Base-by-base conservation (phyloP, 225 moss, liverwort and hornwort genomes). In the Straminergon stramineum region DNA sequence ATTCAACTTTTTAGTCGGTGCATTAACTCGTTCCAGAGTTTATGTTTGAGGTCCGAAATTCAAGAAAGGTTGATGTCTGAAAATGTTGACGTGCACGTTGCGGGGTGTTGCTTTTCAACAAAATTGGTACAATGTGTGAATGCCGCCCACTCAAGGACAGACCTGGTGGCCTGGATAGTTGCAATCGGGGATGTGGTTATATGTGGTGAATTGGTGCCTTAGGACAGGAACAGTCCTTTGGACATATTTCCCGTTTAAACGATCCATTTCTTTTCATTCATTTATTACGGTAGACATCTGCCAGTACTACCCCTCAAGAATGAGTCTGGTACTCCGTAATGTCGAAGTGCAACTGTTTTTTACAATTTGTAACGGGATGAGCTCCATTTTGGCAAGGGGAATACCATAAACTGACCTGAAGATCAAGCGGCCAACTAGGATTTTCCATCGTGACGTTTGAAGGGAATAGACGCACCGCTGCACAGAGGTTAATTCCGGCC, bases 401-500 rank as follows among this genome's bases (percentile, higher is more conserved):
- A 27, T 43, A 52, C 64, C 17, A 34, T 27, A 9, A 51, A 64
- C 58, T 79, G 41, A 57, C 35, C 37, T 41, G 78, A 83, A 82
- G 71, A 80, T 84, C 51, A 77, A 84, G 80, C 65, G 64, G 20
- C 39, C 52, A 71, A 81, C 55, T 61, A 35, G 60, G 64, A 24
- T 58, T 60, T 84, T 90, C n/a, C 45, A 51, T 86, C 19, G 66
- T 81, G 92, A 82, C 91, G 68, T 87, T 91, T 89, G 84, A 82
- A 77, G 62, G 89, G 89, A 89, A 89, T 66, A 70, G 92, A 85
- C 86, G 89, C 87, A 87, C 91, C 77, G 91, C 75, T 91, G 89
- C 84, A 67, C 48, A 70, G 68, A 79, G 66, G 62, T 62, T 48
- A 87, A 68, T 75, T 69, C 68, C 34, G 81, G 83, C 80, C 63